Evolutionary conservation across 805 yeast species (phyloP).

Genomic region (Candida namnaoensis): DNA sequence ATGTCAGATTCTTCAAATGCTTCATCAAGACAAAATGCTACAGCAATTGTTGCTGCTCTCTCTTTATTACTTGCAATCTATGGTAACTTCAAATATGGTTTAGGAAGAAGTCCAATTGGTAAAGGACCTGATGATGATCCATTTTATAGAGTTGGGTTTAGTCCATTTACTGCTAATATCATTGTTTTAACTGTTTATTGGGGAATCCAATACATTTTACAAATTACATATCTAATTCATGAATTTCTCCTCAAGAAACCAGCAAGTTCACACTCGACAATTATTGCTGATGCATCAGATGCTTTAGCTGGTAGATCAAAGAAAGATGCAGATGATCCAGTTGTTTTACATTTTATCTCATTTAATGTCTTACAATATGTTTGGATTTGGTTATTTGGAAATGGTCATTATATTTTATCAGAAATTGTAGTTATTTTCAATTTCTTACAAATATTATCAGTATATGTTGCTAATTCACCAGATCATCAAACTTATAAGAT

Average conservation of each 20-base stretch:
- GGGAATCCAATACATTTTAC: conserved; percentile 44
- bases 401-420: conserved; percentile 46
- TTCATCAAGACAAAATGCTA: too few relatives aligned
- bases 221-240: conserved; percentile 39
- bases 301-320: too few relatives aligned
- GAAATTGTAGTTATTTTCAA: conserved; percentile 53
- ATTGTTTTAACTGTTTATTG: conserved; percentile 46
- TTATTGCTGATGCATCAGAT: conserved; percentile 3
- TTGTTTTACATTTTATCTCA: conserved; percentile 54
- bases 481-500: conserved; percentile 46
- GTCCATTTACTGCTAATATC: conserved; percentile 63
- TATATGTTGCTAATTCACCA: conserved; percentile 29
- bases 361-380: conserved; percentile 52
- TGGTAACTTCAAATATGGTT: conserved; percentile 46
- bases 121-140: conserved; percentile 34
- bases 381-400: conserved; percentile 59
- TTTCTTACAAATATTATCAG: conserved; percentile 46
- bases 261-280: conserved; percentile 1
- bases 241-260: conserved; percentile 21
- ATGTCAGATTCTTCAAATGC: too few relatives aligned
- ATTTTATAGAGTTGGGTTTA: conserved; percentile 40
- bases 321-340: conserved; percentile 9
- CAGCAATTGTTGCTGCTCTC: conserved; percentile 32
- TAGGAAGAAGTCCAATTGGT: conserved; percentile 41
- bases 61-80: conserved; percentile 49